Evolutionary conservation across 345 rosid species (phyloP).

Genomic region (Salix exigua): DNA sequence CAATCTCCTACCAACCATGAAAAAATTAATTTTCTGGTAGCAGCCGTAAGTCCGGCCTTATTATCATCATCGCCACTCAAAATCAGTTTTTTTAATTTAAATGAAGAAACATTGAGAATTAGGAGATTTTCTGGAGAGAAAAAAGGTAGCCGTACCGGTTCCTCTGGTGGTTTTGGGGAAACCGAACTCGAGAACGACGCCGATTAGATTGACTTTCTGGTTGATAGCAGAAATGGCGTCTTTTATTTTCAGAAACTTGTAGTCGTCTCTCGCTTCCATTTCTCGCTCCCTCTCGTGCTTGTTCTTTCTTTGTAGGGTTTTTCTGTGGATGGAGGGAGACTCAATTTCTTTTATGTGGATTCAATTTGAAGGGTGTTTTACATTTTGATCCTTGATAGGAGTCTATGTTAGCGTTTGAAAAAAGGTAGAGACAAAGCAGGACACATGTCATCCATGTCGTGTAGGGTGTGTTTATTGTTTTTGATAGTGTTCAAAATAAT

Average conservation of each 20-base stretch:
- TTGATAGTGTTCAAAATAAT: too few species aligned
- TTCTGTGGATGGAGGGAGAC: not conserved
- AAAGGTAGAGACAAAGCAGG: too few species aligned
- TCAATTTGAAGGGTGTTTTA: not conserved
- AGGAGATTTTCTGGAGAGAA: not conserved
- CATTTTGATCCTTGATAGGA: not conserved
- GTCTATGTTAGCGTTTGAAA: too few species aligned
- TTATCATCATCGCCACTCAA: slow-evolving; percentile 55
- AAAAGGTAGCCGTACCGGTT: slow-evolving; percentile 37
- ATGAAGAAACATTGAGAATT: not conserved
- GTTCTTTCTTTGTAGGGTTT: not conserved
- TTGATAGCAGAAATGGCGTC: slow-evolving; percentile 53
- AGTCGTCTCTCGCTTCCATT: slow-evolving; percentile 44
- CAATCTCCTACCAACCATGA: slow-evolving; percentile 50
- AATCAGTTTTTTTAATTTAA: not conserved
- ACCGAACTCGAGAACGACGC: slow-evolving; percentile 50
- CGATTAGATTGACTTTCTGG: slow-evolving; percentile 57
- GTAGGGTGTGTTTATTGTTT: too few species aligned
- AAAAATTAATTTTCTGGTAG: slow-evolving; percentile 12
- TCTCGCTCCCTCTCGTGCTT: not conserved
- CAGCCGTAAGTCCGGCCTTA: slow-evolving; percentile 80
- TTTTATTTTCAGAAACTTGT: slow-evolving; percentile 45
- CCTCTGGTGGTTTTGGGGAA: slow-evolving; percentile 46
- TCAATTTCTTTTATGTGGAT: not conserved
- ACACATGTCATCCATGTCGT: too few species aligned